phyloP scores from a whole-genome alignment of 2,329 filamentous ascomycete species.

The Calonectria pseudoturangicola region DNA sequence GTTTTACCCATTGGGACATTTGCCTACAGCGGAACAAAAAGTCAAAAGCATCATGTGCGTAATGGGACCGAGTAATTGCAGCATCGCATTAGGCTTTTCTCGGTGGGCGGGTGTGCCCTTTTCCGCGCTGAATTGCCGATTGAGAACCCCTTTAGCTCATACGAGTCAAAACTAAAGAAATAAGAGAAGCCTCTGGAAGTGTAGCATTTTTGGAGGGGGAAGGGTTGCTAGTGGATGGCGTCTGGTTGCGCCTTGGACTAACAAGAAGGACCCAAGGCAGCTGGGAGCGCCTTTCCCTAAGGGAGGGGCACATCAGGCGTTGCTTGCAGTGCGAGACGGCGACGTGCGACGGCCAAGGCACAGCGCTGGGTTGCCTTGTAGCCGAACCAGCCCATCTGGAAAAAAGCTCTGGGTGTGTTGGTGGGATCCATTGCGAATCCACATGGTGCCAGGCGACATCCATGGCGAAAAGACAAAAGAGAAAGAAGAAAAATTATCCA shows the following conservation, averaged over 20 bases:
- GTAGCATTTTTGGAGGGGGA: not conserved
- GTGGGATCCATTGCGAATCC: slow-evolving; percentile 20
- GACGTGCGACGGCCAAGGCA: not conserved
- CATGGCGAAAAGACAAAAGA: slow-evolving; percentile 7
- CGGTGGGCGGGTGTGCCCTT: slow-evolving; percentile 8
- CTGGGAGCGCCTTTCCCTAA: slow-evolving; percentile 3
- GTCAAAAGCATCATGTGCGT: slow-evolving; percentile 28
- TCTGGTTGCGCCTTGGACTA: slow-evolving; percentile 1
- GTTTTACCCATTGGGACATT: slow-evolving; percentile 6
- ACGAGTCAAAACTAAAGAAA: not conserved
- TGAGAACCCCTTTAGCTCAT: slow-evolving; percentile 12
- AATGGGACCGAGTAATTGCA: slow-evolving; percentile 27
- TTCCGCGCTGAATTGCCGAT: slow-evolving; percentile 33
- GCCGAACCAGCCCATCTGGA: slow-evolving; percentile 17
- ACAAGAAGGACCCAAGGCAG: not conserved
- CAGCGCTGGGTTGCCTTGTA: not conserved
- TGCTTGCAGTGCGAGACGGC: slow-evolving; percentile 8
- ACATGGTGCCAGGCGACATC: slow-evolving; percentile 22
- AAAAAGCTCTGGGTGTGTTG: not conserved
- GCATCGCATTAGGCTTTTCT: slow-evolving; percentile 18
- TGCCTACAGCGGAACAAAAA: slow-evolving; percentile 19
- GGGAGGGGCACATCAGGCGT: slow-evolving; percentile 22
- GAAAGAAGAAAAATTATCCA: not conserved
- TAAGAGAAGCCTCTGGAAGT: slow-evolving; percentile 9
- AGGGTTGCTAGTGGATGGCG: slow-evolving; percentile 9